Conservation (phyloP, 2,329 filamentous ascomycete species). For the Tolypocladium amazonense region DNA sequence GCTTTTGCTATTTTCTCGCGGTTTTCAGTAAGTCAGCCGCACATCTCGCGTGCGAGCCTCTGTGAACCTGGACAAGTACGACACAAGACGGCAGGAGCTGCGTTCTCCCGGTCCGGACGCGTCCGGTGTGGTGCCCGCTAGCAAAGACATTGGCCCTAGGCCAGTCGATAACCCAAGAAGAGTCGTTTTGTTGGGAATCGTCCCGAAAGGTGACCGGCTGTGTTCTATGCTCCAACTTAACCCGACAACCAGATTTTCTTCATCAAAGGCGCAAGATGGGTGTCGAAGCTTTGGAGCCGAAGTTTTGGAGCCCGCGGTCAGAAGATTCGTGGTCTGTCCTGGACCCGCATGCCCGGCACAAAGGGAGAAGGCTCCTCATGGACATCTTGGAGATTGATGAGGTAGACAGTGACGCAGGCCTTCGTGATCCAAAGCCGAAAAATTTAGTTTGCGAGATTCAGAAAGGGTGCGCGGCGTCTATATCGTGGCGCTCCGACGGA, state of each 20-base stretch:
- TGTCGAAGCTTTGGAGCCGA: slow-evolving; percentile 16
- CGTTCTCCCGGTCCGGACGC: no score
- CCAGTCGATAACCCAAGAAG: slow-evolving; percentile 24
- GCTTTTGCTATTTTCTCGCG: background rate
- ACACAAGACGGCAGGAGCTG: slow-evolving; percentile 12
- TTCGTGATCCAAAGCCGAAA: slow-evolving; percentile 15
- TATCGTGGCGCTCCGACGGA: no score
- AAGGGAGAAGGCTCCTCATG: slow-evolving; percentile 22
- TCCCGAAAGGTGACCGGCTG: slow-evolving; percentile 22
- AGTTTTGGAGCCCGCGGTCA: slow-evolving; percentile 17
- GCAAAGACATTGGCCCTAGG: slow-evolving; percentile 22
- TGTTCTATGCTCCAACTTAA: slow-evolving; percentile 20
- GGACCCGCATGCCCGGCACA: slow-evolving; percentile 3
- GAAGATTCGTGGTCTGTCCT: slow-evolving; percentile 13
- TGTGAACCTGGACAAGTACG: slow-evolving; percentile 10
- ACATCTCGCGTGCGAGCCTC: background rate
- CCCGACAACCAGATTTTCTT: slow-evolving; percentile 13
- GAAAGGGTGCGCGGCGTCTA: no score
- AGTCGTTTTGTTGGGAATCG: slow-evolving; percentile 22
- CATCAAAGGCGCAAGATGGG: slow-evolving; percentile 16
- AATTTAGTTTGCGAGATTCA: slow-evolving; percentile 18
- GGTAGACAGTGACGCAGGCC: slow-evolving; percentile 4
- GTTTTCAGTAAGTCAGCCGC: no score
- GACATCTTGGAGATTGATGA: slow-evolving; percentile 25
- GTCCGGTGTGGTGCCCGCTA: no score